Conservation (phyloP, 495 filamentous ascomycete species). For the Talaromyces liani region DNA sequence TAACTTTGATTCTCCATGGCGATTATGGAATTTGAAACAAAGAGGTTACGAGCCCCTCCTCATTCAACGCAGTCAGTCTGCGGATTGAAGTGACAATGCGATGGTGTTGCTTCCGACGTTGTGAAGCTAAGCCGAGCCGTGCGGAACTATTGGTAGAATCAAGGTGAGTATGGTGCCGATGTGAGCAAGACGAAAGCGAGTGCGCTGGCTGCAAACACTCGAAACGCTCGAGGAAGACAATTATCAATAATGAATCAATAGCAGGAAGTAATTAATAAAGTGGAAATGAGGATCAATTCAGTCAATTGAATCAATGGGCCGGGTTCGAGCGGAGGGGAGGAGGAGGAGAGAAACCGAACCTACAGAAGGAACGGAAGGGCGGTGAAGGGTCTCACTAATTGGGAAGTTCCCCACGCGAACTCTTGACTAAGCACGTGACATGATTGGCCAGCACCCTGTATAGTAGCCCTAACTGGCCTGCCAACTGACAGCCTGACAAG, state of each 20-base stretch:
- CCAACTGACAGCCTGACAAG: neutral
- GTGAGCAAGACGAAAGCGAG: neutral
- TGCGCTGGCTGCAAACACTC: neutral
- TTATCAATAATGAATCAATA: neutral
- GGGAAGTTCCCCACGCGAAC: neutral
- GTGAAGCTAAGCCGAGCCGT: neutral
- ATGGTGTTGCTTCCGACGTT: neutral
- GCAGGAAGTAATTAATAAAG: neutral
- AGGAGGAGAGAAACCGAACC: neutral
- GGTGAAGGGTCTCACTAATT: constrained; percentile 19
- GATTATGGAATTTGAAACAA: neutral
- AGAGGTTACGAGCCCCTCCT: neutral
- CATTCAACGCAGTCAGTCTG: neutral
- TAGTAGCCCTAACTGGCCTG: neutral
- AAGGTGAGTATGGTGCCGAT: neutral
- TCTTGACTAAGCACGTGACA: neutral
- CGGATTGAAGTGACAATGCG: neutral
- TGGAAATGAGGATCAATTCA: neutral
- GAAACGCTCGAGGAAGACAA: neutral
- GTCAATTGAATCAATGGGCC: neutral
- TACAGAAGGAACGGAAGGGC: constrained; percentile 19
- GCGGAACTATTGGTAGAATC: neutral
- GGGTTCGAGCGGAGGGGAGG: neutral
- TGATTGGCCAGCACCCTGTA: neutral
- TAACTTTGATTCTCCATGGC: constrained; percentile 4